Base-by-base conservation (phyloP, 2,329 filamentous ascomycete genomes). In the Fusarium veterinarium region DNA sequence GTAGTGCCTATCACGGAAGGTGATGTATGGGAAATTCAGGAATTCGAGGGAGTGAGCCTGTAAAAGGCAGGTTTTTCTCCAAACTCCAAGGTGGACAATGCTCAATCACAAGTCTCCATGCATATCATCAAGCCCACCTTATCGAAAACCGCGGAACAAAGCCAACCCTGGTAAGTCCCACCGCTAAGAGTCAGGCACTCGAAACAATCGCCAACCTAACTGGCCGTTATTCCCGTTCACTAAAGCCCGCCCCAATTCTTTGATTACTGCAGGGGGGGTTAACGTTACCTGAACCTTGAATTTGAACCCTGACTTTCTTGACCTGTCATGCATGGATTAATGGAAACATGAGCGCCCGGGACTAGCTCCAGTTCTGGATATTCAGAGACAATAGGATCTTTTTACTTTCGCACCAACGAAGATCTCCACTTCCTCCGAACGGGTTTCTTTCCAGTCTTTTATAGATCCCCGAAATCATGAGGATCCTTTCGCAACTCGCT, bases 371-470 rank as follows among this genome's bases (percentile, higher is more conserved):
- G 31, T 57, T 49, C 42, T 25, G 53, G 53, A 49, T 37, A 35
- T 33, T 46, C 30, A 57, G 62, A 65, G 60, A 41, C 62, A 64
- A 65, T 33, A 55, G 46, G 45, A 52, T 62, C 49, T 41, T 67
- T 49, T 69, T 61, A 67, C 70, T 71, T 66, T 46, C 44, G 56
- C 64, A 59, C 66, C 58, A 69, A 42, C 49, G 31, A 57, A 44
- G 48, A 60, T 67, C 61, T 55, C 71, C 71, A 73, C 71, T 71
- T 67, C 67, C 71, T 71, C 67, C 71, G 52, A 67, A 51, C 71
- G 71, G 71, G n/a, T 51, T 71, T 71, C 53, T 70, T 73, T 73
- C 70, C 71, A 73, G 61, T 73, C 71, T 60, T 52, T 73, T 73
- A 67, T 48, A 73, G 69, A 72, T 38, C 64, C 33, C 70, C 70